Evolutionary conservation across 768 basidiomycete species (phyloP), one percentile per base, ranked within the genome.

Genomic region (Suillus spraguei): DNA sequence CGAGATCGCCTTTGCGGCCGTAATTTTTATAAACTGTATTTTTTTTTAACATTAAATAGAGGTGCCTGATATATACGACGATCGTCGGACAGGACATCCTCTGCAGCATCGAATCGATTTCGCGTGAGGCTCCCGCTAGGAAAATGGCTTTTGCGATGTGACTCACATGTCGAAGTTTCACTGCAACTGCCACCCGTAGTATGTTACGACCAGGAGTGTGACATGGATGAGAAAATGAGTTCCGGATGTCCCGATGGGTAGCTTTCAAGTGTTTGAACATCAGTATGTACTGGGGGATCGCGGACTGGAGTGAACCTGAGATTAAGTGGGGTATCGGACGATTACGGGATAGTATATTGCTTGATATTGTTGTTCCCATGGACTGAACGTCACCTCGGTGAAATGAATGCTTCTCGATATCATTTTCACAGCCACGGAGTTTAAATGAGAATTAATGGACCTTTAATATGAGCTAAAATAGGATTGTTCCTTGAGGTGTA

Each of bases 391-490:
- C 24, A 63, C 11, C 56, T 58, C 28, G 22, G 8, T 33, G 55
- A 61, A 65, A 62, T 42, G 60, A 61, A 46, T 32, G 16, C 42
- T 63, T 63, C 62, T 63, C 44, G 64, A 65, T 60, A 49, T 59
- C 56, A 53, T 58, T 63, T 65, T 64, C 42, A 61, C 54, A 55
- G 64, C 53, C 64, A 63, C 64, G 63, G 65, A 63, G 63, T 42
- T 65, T 63, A 47, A 56, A 59, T 47, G 20, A 55, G 4, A 22
- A 54, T 65, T 65, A 63, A 65, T 65, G 54, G 49, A 41, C 62
- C 47, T 59, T 52, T 63, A 63, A 59, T 63, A 62, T 35, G 39
- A 39, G 42, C 38, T 24, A 42, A 39, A 42, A 20, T 11, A 33
- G 52, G 32, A 33, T 20, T 53, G 63, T 64, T 61, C 63, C 63